Percentiles rank a stretch among this genome's conserved stretches.
Evolutionary conservation across 2,329 filamentous ascomycete genomes (phyloP).

Genomic region (Cladosporium sp.): DNA sequence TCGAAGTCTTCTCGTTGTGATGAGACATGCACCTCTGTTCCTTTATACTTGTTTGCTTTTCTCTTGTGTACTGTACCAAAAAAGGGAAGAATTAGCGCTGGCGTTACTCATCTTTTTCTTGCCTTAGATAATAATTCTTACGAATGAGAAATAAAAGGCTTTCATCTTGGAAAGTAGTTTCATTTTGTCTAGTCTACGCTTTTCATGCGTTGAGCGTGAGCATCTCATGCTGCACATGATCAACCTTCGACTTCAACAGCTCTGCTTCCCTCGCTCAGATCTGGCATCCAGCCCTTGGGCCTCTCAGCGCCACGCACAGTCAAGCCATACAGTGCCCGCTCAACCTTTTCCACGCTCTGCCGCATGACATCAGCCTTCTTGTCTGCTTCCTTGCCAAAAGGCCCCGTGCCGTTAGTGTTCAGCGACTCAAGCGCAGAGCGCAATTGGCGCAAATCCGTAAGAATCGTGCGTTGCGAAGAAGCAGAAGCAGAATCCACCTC

Average conservation of each 20-base stretch:
- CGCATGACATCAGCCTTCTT: constrained; percentile 87
- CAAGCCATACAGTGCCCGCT: constrained; percentile 84
- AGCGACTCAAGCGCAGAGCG: constrained; percentile 76
- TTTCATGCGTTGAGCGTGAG: not conserved
- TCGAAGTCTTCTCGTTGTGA: not conserved
- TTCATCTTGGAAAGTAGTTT: constrained; percentile 24
- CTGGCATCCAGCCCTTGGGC: constrained; percentile 89
- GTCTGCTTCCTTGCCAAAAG: constrained; percentile 63
- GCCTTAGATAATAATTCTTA: not conserved
- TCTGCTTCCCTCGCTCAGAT: constrained; percentile 51
- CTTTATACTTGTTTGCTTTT: not conserved
- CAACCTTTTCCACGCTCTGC: constrained; percentile 89
- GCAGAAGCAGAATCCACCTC: constrained; percentile 35
- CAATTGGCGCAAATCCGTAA: constrained; percentile 79
- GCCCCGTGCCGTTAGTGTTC: constrained; percentile 54
- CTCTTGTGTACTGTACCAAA: constrained; percentile 20
- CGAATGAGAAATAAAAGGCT: constrained; percentile 1
- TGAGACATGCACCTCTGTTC: not conserved
- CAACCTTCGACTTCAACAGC: constrained; percentile 45
- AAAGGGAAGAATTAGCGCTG: constrained; percentile 16
- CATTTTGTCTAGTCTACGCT: not conserved
- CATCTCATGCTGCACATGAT: not conserved
- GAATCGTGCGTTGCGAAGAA: constrained; percentile 58
- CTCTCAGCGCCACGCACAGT: constrained; percentile 84
- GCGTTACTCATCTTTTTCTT: constrained; percentile 11